These are phyloP conservation scores for Ajuga chamaepitys DNA, from an alignment of 257 asterid genomes.

Conservation along the genomic window DNA sequence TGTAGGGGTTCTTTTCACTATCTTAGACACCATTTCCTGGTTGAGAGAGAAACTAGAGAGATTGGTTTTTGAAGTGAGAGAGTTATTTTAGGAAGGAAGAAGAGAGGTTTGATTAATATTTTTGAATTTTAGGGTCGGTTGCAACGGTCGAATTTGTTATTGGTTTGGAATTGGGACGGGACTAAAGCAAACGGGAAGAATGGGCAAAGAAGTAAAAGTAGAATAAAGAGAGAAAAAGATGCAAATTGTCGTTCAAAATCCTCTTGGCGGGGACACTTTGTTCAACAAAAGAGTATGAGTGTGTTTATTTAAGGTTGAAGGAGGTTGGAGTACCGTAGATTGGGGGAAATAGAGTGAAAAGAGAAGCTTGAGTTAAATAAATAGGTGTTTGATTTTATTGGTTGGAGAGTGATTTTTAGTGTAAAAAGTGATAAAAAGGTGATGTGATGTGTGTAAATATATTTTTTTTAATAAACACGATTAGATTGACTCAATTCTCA, in stretches of 20 bases:
- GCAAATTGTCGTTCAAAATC: constrained; percentile 13
- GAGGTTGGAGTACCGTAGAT: no score
- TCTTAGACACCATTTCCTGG: constrained; percentile 60
- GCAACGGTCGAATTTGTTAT: constrained; percentile 52
- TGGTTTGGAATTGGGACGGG: constrained; percentile 26
- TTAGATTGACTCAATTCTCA: no score
- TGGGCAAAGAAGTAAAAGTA: neutral
- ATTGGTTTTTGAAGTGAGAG: neutral
- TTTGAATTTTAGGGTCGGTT: constrained; percentile 31
- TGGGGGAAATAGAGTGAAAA: no score
- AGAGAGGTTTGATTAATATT: neutral
- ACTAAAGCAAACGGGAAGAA: constrained; percentile 10
- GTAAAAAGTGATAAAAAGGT: no score
- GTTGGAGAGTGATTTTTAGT: no score
- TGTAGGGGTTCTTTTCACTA: constrained; percentile 68
- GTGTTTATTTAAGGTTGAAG: no score
- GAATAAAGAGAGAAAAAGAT: neutral
- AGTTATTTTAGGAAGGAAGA: neutral
- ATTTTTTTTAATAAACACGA: no score
- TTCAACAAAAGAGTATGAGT: no score
- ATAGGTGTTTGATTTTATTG: no score
- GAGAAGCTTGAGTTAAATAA: no score
- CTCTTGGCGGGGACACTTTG: constrained; percentile 15
- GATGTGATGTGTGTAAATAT: no score
- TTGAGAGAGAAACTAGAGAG: constrained; percentile 4